Base-by-base conservation (phyloP, 2,329 filamentous ascomycete species). In the Nothophoma quercina region DNA sequence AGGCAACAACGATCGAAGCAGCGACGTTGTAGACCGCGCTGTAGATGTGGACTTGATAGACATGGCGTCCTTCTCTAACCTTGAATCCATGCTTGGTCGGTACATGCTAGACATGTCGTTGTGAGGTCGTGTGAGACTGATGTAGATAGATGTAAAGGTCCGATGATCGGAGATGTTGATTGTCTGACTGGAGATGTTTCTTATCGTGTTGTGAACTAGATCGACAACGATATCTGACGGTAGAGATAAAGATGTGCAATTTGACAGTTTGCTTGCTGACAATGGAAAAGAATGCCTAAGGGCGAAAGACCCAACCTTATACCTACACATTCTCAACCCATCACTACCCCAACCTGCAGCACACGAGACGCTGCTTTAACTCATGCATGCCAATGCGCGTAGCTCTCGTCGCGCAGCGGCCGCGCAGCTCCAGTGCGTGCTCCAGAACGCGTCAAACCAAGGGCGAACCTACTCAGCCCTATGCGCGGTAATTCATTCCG, bases 11-110 rank as follows among this genome's bases (percentile, higher is more conserved):
- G 59, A 63, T 29, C 62, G 58, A 15, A 72, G 53, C 5, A 70
- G 51, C 2, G 59, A 47, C 8, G 64, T 65, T 7, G 60, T 63
- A 7, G 67, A 66, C 10, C 60, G 36, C 19, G 62, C 60, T 16
- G 67, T 68, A 15, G 67, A 69, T 42, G 54, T 60, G 7, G 65
- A 66, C 19, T 19, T 58, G 4, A 56, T 58, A 1, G 68, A 71
- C 34, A 53, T 38, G 13, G 47, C 26, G 26, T 64, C 60, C 10
- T 51, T 59, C 13, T 60, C 45, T 18, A 29, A 7, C 12, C 12
- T 29, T 5, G 33, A 40, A 21, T 35, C 55, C 19, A 35, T 44
- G 19, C 23, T 56, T 22, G 33, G 1, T 19, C 22, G 40, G 36
- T 45, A 15, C 10, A 45, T 23, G 16, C 30, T 38, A 7, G 34